Conservation (phyloP, 2,329 filamentous ascomycete genomes). For the Fusarium zealandicum region DNA sequence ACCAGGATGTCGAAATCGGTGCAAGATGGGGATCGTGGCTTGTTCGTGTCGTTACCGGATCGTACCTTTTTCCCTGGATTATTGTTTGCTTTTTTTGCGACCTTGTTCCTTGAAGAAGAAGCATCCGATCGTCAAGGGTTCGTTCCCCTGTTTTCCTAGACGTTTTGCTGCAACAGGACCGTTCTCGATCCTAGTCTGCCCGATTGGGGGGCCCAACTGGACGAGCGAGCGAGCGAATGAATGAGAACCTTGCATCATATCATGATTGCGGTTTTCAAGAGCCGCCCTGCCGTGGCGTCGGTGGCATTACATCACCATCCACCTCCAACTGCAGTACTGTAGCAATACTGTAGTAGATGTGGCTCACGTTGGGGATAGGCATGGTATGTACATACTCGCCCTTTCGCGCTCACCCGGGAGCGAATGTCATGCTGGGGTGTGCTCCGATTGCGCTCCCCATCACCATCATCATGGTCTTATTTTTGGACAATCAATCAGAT, state of each 20-base stretch:
- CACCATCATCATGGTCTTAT: constrained; percentile 29
- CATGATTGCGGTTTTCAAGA: constrained; percentile 34
- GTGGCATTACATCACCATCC: constrained; percentile 40
- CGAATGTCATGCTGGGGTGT: constrained; percentile 12
- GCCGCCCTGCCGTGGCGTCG: constrained; percentile 32
- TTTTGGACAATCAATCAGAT: constrained; percentile 31
- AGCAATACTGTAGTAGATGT: neutral
- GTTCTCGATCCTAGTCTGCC: constrained; percentile 19
- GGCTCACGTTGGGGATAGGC: neutral
- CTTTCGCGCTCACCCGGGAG: constrained; percentile 22
- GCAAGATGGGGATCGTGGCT: constrained; percentile 14
- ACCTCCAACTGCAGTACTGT: constrained; percentile 8
- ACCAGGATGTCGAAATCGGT: neutral
- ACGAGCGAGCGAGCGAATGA: too few relatives aligned
- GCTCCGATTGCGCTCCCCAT: constrained; percentile 10
- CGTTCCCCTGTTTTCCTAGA: constrained; percentile 23
- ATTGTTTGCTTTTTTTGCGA: neutral
- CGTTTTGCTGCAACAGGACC: constrained; percentile 5
- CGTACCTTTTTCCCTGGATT: neutral
- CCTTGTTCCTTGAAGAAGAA: constrained; percentile 1
- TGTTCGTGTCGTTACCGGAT: neutral
- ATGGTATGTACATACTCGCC: neutral
- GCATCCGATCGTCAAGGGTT: constrained; percentile 22
- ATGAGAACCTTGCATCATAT: constrained; percentile 38
- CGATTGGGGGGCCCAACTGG: constrained; percentile 32